These are phyloP conservation scores for Xylariaceae sp. DNA, from an alignment of 2,329 filamentous ascomycete species.

Conservation along the genomic window DNA sequence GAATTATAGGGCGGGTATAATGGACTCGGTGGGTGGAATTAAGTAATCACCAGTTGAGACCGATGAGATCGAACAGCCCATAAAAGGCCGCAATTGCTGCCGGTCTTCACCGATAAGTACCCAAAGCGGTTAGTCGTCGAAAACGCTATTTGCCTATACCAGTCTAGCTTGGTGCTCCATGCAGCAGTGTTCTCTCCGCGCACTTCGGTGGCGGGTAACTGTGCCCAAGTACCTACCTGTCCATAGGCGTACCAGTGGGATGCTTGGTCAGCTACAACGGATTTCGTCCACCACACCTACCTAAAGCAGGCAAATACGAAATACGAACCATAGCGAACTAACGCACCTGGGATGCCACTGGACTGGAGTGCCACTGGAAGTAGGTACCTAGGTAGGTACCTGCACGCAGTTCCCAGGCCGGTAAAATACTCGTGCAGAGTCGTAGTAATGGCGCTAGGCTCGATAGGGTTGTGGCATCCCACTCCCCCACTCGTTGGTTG, in stretches of 20 bases:
- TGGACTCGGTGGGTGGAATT: conserved; percentile 13
- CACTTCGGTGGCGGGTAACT: too few species aligned
- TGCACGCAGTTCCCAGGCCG: background rate
- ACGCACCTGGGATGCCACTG: too few species aligned
- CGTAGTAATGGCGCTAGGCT: too few species aligned
- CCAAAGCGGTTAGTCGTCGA: conserved; percentile 13
- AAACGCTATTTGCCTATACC: background rate
- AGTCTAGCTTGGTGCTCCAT: background rate
- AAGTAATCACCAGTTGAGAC: conserved; percentile 12
- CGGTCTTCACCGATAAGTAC: conserved; percentile 10
- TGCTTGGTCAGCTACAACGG: background rate
- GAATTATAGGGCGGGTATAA: conserved; percentile 2
- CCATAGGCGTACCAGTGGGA: background rate
- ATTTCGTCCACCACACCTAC: background rate
- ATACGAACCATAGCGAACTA: too few species aligned
- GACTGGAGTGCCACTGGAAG: too few species aligned
- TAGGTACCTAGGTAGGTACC: background rate
- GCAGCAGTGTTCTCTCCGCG: too few species aligned
- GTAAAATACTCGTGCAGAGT: too few species aligned
- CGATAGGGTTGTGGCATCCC: too few species aligned
- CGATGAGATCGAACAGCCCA: conserved; percentile 11
- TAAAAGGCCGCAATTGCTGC: conserved; percentile 13
- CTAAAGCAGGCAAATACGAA: too few species aligned
- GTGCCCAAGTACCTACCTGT: too few species aligned
- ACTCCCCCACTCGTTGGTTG: too few species aligned